Evolutionary conservation across 106 monocot species (phyloP).

Genomic region (Dendrobium huoshanense): DNA sequence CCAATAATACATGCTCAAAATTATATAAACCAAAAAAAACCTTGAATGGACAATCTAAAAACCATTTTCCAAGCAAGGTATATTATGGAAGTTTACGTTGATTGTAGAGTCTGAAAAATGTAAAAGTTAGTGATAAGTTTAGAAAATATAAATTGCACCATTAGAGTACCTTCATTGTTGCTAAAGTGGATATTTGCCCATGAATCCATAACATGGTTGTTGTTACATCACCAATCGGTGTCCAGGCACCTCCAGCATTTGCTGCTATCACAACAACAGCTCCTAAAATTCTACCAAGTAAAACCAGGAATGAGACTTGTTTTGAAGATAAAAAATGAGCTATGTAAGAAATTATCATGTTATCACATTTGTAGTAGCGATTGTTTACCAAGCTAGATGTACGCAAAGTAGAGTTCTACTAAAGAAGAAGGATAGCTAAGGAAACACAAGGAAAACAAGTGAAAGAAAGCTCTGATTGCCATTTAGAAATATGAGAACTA

Average conservation of each 20-base stretch:
- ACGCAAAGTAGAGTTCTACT: background rate
- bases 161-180: slow-evolving; percentile 57
- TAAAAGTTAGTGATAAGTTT: background rate
- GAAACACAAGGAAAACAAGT: background rate
- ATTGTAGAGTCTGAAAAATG: too few species aligned
- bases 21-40: too few species aligned
- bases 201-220: slow-evolving; percentile 99
- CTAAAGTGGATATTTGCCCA: slow-evolving; percentile 86
- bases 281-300: slow-evolving; percentile 71
- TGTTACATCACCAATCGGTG: slow-evolving; percentile 99
- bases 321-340: background rate
- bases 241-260: slow-evolving; percentile 99
- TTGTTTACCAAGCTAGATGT: background rate
- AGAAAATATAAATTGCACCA: background rate
- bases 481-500: background rate
- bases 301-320: slow-evolving; percentile 15
- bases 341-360: background rate
- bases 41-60: too few species aligned
- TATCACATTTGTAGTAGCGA: background rate
- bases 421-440: background rate
- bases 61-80: too few species aligned
- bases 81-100: too few species aligned
- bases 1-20: too few species aligned
- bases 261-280: slow-evolving; percentile 99
- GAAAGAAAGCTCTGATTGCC: background rate